phyloP scores from a whole-genome alignment of 768 basidiomycete species.

The Rhodotorula diobovata region DNA sequence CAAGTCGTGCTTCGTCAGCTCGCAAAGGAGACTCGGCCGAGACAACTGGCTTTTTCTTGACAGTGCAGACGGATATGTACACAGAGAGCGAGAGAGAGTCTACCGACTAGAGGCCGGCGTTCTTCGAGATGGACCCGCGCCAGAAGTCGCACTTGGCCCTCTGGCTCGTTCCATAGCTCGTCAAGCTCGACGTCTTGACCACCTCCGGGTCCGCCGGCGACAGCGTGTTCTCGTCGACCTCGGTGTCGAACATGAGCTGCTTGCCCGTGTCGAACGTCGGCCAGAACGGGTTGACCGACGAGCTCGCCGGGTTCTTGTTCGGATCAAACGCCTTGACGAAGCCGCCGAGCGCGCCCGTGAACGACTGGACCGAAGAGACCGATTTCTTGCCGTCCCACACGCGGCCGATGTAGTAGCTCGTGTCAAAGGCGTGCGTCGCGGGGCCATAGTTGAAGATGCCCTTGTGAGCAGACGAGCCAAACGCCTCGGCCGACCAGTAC shows the following conservation, averaged over 20 bases:
- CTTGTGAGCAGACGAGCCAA: too few relatives aligned
- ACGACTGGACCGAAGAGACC: background rate
- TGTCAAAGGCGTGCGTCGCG: too few relatives aligned
- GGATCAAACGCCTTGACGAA: background rate
- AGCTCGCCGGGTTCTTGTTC: slow-evolving; percentile 2
- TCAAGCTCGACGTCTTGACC: background rate
- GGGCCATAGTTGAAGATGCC: too few relatives aligned
- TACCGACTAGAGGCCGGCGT: background rate
- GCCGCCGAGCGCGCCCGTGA: background rate
- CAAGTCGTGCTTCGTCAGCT: too few relatives aligned
- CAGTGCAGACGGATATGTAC: too few relatives aligned
- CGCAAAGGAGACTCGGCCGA: too few relatives aligned
- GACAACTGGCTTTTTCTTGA: too few relatives aligned
- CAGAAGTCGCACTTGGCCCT: slow-evolving; percentile 1
- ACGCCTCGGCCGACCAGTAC: too few relatives aligned
- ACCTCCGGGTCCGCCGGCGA: too few relatives aligned
- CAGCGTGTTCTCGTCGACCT: background rate
- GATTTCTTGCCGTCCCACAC: background rate
- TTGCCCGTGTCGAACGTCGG: background rate
- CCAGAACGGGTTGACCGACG: slow-evolving; percentile 1
- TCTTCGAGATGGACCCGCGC: background rate
- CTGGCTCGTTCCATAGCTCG: background rate
- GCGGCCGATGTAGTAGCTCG: background rate
- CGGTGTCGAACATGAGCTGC: background rate
- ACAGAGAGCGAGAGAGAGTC: too few relatives aligned